Base-by-base conservation (phyloP, 2,329 filamentous ascomycete species). In the Stagonosporopsis tanaceti region DNA sequence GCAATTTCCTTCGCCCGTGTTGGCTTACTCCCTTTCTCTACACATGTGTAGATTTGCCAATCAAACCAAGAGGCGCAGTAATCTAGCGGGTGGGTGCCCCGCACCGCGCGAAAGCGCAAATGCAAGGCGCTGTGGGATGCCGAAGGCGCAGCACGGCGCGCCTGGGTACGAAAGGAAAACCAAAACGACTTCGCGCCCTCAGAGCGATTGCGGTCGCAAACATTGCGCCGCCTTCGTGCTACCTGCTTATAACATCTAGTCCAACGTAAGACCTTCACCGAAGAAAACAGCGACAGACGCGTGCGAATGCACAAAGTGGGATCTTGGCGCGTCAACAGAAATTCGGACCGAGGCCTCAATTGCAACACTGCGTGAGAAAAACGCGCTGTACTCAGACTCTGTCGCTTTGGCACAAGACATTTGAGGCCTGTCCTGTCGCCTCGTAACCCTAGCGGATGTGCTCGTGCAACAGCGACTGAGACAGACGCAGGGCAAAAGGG, bases 111-210 rank as follows among this genome's bases (percentile, higher is more conserved):
- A 44, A 20, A n/a, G 8, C 44, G 20, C 44, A 25, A 35, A 25
- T 20, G 30, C 30, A 15, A 34, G 28, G 28, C 42, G 42, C 27
- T 22, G 27, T 38, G 17, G 54, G 24, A 47, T 20, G 54, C 54
- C 48, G 48, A 44, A 44, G 54, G 54, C 48, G 54, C 54, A 48
- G 54, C 45, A 45, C 28, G 28, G 47, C 47, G 28, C 17, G 30
- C 22, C 39, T 37, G 39, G 27, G 32, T 42, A 42, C 39, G 47
- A 50, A 25, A 41, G 17, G 7, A 17, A 15, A 38, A 39, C 37
- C 17, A 39, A 22, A 22, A 39, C 37, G 37, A 39, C 37, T 6
- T 22, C 37, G 37, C 37, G 14, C 37, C 37, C 12, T 22, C 40
- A 27, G n/a, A 44, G 22, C 38, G 34, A 30, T 4, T 6, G 22